Conservation (phyloP, 257 asterid genomes). For the Rehmannia glutinosa region DNA sequence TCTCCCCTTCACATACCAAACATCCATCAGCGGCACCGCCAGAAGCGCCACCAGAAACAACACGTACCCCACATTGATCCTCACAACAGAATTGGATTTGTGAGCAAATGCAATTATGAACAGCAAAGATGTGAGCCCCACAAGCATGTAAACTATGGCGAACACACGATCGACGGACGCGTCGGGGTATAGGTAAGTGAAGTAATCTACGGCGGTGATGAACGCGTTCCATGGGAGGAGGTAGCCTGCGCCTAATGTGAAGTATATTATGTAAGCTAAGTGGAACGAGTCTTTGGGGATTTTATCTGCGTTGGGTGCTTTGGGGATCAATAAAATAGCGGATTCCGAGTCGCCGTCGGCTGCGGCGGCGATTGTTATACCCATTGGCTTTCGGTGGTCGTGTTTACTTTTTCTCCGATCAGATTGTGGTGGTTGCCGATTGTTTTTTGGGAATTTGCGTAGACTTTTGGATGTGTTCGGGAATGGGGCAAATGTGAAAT, state of each 20-base stretch:
- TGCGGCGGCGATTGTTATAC: conserved; percentile 15
- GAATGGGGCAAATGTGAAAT: neutral
- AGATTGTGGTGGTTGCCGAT: neutral
- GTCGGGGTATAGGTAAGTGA: conserved; percentile 78
- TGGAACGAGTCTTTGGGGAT: conserved; percentile 71
- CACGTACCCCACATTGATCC: conserved; percentile 67
- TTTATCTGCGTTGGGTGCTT: conserved; percentile 24
- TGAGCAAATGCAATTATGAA: conserved; percentile 59
- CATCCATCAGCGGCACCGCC: conserved; percentile 76
- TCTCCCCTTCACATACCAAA: conserved; percentile 62
- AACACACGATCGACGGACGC: conserved; percentile 74
- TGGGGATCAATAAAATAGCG: conserved; percentile 31
- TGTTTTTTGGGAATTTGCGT: neutral
- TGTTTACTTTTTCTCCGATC: neutral
- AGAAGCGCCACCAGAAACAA: conserved; percentile 53
- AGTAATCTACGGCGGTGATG: conserved; percentile 97
- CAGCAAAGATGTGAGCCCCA: conserved; percentile 48
- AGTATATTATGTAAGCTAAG: conserved; percentile 76
- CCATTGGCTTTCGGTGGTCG: conserved; percentile 36
- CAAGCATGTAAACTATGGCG: conserved; percentile 60
- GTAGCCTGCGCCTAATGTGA: conserved; percentile 75
- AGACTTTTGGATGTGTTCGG: no score
- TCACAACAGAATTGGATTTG: conserved; percentile 40
- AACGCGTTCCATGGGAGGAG: conserved; percentile 97
- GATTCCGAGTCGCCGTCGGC: conserved; percentile 46